These are phyloP conservation scores for Tilletia horrida DNA, from an alignment of 1,284 basidiomycete species.

Conservation along the genomic window DNA sequence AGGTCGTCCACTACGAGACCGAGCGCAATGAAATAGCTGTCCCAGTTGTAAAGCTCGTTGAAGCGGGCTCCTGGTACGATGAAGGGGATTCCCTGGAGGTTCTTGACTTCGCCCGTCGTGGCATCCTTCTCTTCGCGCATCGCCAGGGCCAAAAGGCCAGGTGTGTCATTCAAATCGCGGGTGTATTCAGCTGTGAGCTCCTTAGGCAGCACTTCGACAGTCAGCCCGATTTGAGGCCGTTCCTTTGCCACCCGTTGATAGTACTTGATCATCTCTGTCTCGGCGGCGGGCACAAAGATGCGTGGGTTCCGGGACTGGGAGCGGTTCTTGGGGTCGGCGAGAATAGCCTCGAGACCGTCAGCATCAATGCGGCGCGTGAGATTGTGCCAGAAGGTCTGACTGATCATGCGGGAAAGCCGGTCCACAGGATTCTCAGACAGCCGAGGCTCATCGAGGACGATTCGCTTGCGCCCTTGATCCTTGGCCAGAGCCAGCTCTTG, in stretches of 20 bases:
- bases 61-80: constrained; percentile 95
- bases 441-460: constrained; percentile 94
- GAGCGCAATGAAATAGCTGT: constrained; percentile 82
- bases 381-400: constrained; percentile 95
- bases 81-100: constrained; percentile 85
- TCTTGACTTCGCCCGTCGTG: constrained; percentile 57
- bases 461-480: constrained; percentile 88
- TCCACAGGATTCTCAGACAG: constrained; percentile 96
- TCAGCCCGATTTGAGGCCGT: constrained; percentile 72
- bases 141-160: constrained; percentile 87
- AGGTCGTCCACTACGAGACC: constrained; percentile 92
- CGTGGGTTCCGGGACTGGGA: constrained; percentile 61
- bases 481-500: constrained; percentile 97
- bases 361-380: constrained; percentile 94
- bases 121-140: constrained; percentile 79
- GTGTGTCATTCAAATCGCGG: constrained; percentile 86
- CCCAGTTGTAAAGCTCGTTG: constrained; percentile 73
- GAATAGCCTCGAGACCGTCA: constrained; percentile 92
- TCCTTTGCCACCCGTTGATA: constrained; percentile 63
- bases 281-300: constrained; percentile 88
- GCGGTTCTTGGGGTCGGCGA: constrained; percentile 84
- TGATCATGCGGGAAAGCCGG: constrained; percentile 95
- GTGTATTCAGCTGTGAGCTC: constrained; percentile 85
- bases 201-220: constrained; percentile 84
- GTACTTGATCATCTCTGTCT: constrained; percentile 89